phyloP scores from a whole-genome alignment of 164 flowering plant species.

The Pachysandra terminalis region DNA sequence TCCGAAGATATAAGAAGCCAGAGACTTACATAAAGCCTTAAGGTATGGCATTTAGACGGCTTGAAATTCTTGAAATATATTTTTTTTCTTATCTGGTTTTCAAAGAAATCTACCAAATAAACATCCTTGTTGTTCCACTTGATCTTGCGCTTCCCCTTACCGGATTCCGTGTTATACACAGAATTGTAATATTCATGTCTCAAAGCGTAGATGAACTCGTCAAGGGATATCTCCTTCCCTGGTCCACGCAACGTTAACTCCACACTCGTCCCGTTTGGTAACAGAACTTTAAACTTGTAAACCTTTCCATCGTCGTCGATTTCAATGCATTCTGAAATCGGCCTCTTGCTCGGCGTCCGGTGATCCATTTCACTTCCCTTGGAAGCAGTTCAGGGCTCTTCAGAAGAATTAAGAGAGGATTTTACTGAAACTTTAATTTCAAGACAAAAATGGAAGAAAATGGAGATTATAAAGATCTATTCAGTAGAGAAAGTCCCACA shows the following conservation, averaged over 20 bases:
- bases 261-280: slow-evolving; percentile 48
- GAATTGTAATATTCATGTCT: slow-evolving; percentile 23
- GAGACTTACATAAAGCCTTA: slow-evolving; percentile 51
- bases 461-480: not conserved
- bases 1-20: not conserved
- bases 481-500: not conserved
- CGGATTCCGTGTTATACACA: not conserved
- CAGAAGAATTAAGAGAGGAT: not conserved
- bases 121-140: slow-evolving; percentile 37
- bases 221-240: slow-evolving; percentile 17
- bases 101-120: slow-evolving; percentile 42
- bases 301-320: slow-evolving; percentile 13
- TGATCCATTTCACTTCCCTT: not conserved
- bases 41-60: slow-evolving; percentile 31
- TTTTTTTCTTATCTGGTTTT: slow-evolving; percentile 12
- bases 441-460: not conserved
- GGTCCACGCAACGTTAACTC: slow-evolving; percentile 26
- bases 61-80: slow-evolving; percentile 31
- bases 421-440: not conserved
- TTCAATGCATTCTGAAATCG: not conserved
- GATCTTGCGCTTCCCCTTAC: slow-evolving; percentile 21
- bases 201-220: slow-evolving; percentile 28
- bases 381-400: not conserved
- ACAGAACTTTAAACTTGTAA: slow-evolving; percentile 47
- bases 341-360: slow-evolving; percentile 13